Evolutionary conservation across 2,329 filamentous ascomycete species (phyloP).

Genomic region (Fusarium sp.): DNA sequence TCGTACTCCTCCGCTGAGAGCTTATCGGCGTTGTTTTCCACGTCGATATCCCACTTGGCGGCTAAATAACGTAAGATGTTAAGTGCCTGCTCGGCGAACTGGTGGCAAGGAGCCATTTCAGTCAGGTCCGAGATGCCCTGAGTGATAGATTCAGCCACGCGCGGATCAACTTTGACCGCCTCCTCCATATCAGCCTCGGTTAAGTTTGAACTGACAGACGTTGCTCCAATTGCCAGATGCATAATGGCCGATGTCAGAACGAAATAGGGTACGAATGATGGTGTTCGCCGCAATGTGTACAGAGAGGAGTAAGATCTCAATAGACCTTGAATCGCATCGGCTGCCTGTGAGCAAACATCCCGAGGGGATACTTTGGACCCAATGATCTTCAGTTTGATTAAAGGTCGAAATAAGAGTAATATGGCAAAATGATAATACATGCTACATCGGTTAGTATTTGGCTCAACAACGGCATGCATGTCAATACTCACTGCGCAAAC

Average conservation of each 20-base stretch:
- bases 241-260: slow-evolving; percentile 72
- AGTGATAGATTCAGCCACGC: slow-evolving; percentile 60
- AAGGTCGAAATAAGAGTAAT: slow-evolving; percentile 79
- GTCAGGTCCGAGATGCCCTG: slow-evolving; percentile 69
- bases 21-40: slow-evolving; percentile 57
- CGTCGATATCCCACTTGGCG: slow-evolving; percentile 69
- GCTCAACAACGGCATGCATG: not conserved
- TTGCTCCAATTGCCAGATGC: slow-evolving; percentile 68
- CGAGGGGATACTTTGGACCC: slow-evolving; percentile 73
- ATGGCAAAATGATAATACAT: slow-evolving; percentile 80
- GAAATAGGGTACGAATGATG: slow-evolving; percentile 72
- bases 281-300: slow-evolving; percentile 70
- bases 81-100: slow-evolving; percentile 71
- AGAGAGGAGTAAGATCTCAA: slow-evolving; percentile 69
- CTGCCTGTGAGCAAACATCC: slow-evolving; percentile 74
- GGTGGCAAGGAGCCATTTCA: slow-evolving; percentile 72
- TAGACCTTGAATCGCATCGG: slow-evolving; percentile 70
- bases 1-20: slow-evolving; percentile 55
- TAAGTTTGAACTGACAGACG: slow-evolving; percentile 41
- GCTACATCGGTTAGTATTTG: slow-evolving; percentile 53
- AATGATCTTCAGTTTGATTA: slow-evolving; percentile 74
- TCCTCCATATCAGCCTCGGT: slow-evolving; percentile 51
- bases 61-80: slow-evolving; percentile 71
- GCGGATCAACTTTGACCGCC: slow-evolving; percentile 54
- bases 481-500: slow-evolving; percentile 74